phyloP scores from a whole-genome alignment of 1,284 basidiomycete species.

The Mycena citricolor region DNA sequence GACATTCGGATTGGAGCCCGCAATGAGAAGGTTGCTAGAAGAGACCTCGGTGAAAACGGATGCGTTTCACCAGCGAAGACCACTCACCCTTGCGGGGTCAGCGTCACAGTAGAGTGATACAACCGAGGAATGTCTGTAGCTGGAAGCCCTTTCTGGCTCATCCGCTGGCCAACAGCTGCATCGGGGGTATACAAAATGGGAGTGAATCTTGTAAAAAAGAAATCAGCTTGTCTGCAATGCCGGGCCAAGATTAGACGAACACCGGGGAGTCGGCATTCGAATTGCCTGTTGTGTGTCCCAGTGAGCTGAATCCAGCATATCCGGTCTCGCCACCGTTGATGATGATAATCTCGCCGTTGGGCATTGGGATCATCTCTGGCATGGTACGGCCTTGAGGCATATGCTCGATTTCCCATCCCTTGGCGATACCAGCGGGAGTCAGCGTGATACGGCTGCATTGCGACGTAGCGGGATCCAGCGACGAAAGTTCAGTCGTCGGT shows the following conservation, averaged over 20 bases:
- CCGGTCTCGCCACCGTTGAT: constrained; percentile 76
- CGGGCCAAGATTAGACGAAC: too few relatives aligned
- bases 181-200: constrained; percentile 75
- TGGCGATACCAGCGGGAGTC: constrained; percentile 59
- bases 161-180: constrained; percentile 60
- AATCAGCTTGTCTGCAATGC: too few relatives aligned
- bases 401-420: constrained; percentile 72
- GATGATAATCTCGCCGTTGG: constrained; percentile 74
- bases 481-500: constrained; percentile 60
- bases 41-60: neutral
- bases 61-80: constrained; percentile 15
- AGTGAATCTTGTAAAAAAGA: too few relatives aligned
- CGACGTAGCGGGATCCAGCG: constrained; percentile 66
- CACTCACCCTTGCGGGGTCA: constrained; percentile 54
- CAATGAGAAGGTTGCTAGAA: constrained; percentile 62
- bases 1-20: constrained; percentile 81
- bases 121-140: constrained; percentile 72
- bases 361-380: constrained; percentile 80
- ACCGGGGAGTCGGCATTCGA: constrained; percentile 79
- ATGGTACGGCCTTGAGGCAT: constrained; percentile 76
- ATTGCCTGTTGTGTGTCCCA: constrained; percentile 52
- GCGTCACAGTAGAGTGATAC: constrained; percentile 79
- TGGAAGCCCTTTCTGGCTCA: constrained; percentile 62
- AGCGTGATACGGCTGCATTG: constrained; percentile 75
- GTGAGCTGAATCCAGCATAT: constrained; percentile 82